Base-by-base conservation (phyloP, 139 green algal species). In the Pseudopediastrum boryanum region DNA sequence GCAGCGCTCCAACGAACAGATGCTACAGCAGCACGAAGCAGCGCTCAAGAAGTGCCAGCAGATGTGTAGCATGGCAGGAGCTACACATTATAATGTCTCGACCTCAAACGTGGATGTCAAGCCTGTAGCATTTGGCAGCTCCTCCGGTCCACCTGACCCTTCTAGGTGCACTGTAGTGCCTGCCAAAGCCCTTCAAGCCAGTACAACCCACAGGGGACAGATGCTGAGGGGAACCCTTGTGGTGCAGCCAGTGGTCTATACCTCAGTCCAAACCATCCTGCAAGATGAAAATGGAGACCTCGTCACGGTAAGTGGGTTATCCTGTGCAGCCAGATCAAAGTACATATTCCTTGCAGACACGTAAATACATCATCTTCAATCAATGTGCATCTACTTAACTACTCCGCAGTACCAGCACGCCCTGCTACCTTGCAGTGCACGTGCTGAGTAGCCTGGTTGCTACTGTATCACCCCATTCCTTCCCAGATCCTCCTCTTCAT, bases 211-310 rank as follows among this genome's bases (percentile, higher is more conserved):
- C 62, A 77, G 50, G 38, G 75, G 75, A 2, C 52, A 59, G 7
- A 44, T 87, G 43, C 66, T 87, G 25, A 54, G 44, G 0, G 82
- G 82, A 0, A 72, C 27, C 38, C 64, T 87, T 31, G n/a, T 84
- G 8, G 71, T 70, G 8, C 3, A 74, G 27, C 77, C 82, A 2
- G 2, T 74, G 0, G 16, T 82, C 19, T 76, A 82, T 64, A 82
- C 39, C 10, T 35, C 36, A 9, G 12, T 84, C 12, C 39, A 72
- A 0, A 73, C 36, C 3, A 23, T 87, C 29, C 66, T 87, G 23
- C 38, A 84, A 51, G 82, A 87, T 29, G 71, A 72, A 61, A 7
- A 74, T 4, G 82, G 77, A 3, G 58, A 84, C 31, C 54, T 70
- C n/a, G 73, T 84, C 1, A 44, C 48, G 73, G 71, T 84, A 27